Conservation (phyloP, 495 filamentous ascomycete species). For the Talaromyces liani region DNA sequence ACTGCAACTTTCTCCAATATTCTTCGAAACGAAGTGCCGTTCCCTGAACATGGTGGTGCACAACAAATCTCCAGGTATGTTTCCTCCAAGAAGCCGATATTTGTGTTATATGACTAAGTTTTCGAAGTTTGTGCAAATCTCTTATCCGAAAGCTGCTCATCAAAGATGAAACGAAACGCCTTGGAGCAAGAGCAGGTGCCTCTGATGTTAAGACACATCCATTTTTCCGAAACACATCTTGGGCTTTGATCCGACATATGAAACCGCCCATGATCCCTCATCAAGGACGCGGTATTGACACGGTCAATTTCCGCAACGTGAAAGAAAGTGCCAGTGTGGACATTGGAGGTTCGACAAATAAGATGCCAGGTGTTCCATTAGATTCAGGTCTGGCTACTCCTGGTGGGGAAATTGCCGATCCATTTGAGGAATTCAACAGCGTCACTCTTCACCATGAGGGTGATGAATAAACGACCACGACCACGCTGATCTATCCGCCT, state of each 20-base stretch:
- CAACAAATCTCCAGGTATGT: conserved; percentile 88
- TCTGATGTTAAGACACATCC: conserved; percentile 95
- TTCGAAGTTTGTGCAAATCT: conserved; percentile 79
- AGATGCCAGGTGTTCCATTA: conserved; percentile 70
- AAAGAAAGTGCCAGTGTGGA: conserved; percentile 96
- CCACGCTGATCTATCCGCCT: neutral
- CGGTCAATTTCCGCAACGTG: conserved; percentile 93
- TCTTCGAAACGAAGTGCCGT: conserved; percentile 85
- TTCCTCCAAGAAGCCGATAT: conserved; percentile 2
- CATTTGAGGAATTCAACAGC: conserved; percentile 98
- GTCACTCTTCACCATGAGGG: conserved; percentile 97
- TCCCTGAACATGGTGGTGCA: conserved; percentile 78
- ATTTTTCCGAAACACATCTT: conserved; percentile 93
- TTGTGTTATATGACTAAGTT: conserved; percentile 8
- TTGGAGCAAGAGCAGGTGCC: conserved; percentile 89
- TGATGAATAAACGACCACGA: conserved; percentile 19
- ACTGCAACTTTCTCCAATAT: conserved; percentile 99
- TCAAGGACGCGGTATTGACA: conserved; percentile 86
- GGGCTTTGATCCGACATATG: conserved; percentile 94
- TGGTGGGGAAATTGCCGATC: conserved; percentile 77
- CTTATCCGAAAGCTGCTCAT: conserved; percentile 94
- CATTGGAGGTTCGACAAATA: conserved; percentile 56
- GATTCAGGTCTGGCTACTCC: conserved; percentile 82
- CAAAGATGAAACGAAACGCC: conserved; percentile 92
- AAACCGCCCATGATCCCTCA: conserved; percentile 98